These are phyloP conservation scores for Leishmania guyanensis DNA, from an alignment of 208 protist genomes.

Conservation along the genomic window DNA sequence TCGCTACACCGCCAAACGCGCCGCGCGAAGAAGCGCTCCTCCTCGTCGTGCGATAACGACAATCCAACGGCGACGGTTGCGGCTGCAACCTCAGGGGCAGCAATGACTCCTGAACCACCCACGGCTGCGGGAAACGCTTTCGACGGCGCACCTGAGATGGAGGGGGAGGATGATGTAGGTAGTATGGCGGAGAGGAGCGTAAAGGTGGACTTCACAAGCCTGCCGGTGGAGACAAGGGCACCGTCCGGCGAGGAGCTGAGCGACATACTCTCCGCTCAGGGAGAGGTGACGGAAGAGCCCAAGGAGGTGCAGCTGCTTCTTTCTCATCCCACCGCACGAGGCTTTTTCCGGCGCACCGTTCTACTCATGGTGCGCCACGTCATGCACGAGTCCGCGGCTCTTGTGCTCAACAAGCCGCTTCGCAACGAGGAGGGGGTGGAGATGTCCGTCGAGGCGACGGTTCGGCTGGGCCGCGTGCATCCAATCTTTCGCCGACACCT, in stretches of 20 bases:
- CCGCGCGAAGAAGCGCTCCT: slow-evolving; percentile 11
- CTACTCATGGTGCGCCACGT: slow-evolving; percentile 71
- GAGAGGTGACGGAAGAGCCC: slow-evolving; percentile 31
- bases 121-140: slow-evolving; percentile 14
- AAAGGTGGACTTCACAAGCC: too few relatives aligned
- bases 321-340: slow-evolving; percentile 66
- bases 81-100: slow-evolving; percentile 14
- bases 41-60: slow-evolving; percentile 7
- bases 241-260: slow-evolving; percentile 15
- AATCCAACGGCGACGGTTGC: slow-evolving; percentile 1
- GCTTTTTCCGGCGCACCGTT: slow-evolving; percentile 72
- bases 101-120: background rate
- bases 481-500: slow-evolving; percentile 68
- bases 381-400: slow-evolving; percentile 61
- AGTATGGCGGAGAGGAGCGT: background rate
- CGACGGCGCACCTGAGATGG: slow-evolving; percentile 26
- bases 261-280: slow-evolving; percentile 11
- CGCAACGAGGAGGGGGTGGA: slow-evolving; percentile 48
- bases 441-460: slow-evolving; percentile 49
- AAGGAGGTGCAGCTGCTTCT: slow-evolving; percentile 71
- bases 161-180: slow-evolving; percentile 15
- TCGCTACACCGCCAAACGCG: slow-evolving; percentile 29
- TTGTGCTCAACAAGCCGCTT: slow-evolving; percentile 78
- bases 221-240: slow-evolving; percentile 6
- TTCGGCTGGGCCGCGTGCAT: slow-evolving; percentile 58